Conservation (phyloP, 805 yeast genomes). For the Yamadazyma endophytica region DNA sequence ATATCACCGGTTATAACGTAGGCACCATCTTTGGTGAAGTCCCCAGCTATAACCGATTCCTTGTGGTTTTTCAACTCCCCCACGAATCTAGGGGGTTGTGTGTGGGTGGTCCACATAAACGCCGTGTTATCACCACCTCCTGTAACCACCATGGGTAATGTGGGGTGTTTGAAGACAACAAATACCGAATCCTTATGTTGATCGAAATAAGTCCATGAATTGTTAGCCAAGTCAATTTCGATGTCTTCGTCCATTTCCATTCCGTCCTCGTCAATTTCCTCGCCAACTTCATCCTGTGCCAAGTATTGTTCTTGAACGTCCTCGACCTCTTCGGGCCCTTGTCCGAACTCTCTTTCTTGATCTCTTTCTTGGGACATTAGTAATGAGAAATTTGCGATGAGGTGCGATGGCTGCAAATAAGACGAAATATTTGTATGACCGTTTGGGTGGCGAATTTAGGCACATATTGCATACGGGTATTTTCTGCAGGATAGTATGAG, state of each 20-base stretch:
- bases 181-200: slow-evolving; percentile 85
- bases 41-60: slow-evolving; percentile 84
- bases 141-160: slow-evolving; percentile 76
- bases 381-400: too few relatives aligned
- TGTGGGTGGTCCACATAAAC: slow-evolving; percentile 87
- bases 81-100: slow-evolving; percentile 77
- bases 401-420: too few relatives aligned
- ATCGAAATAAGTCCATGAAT: slow-evolving; percentile 87
- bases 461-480: too few relatives aligned
- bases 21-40: slow-evolving; percentile 78
- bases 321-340: slow-evolving; percentile 34
- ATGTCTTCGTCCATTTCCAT: slow-evolving; percentile 39
- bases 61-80: slow-evolving; percentile 75
- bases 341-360: too few relatives aligned
- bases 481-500: too few relatives aligned
- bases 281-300: slow-evolving; percentile 34
- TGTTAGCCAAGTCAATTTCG: slow-evolving; percentile 85
- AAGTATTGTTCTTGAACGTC: too few relatives aligned
- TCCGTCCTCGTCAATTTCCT: slow-evolving; percentile 19
- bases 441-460: too few relatives aligned
- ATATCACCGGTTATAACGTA: slow-evolving; percentile 88
- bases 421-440: too few relatives aligned
- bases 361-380: too few relatives aligned
- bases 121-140: slow-evolving; percentile 96
- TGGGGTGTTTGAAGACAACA: slow-evolving; percentile 78